Conservation (phyloP, 2,329 filamentous ascomycete genomes). For the Fusarium praegraminearum region DNA sequence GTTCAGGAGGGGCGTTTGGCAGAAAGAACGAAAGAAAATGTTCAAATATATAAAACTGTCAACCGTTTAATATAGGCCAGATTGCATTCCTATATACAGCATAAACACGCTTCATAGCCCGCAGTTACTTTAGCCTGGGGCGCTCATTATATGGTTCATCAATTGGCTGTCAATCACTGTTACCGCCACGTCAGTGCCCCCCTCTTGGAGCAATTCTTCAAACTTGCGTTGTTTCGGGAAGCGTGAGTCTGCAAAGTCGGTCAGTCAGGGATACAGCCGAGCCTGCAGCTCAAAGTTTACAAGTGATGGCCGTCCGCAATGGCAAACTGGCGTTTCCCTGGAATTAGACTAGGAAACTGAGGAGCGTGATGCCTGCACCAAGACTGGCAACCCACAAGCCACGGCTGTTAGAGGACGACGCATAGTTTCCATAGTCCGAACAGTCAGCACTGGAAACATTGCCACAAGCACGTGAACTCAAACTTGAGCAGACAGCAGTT, state of each 20-base stretch:
- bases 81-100: conserved; percentile 19
- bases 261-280: neutral
- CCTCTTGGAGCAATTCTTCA: neutral
- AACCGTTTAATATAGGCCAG: neutral
- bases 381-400: conserved; percentile 28
- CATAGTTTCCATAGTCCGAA: conserved; percentile 39
- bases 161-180: neutral
- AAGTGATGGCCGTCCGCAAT: neutral
- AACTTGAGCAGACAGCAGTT: conserved; percentile 66
- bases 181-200: neutral
- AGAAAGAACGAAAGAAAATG: neutral
- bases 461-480: conserved; percentile 66
- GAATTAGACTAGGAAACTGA: conserved; percentile 26
- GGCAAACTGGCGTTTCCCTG: neutral
- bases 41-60: conserved; percentile 3
- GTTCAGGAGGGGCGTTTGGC: neutral
- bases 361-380: conserved; percentile 26
- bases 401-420: conserved; percentile 21
- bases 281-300: neutral
- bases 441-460: conserved; percentile 58
- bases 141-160: conserved; percentile 25
- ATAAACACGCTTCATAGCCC: conserved; percentile 25
- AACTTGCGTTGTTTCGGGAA: neutral
- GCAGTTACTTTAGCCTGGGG: neutral
- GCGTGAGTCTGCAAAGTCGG: neutral